A percentile compares a stretch with the other conserved stretches of the same genome.
Evolutionary conservation across 495 filamentous ascomycete species (phyloP).

Genomic region (Podospora pseudocomata): DNA sequence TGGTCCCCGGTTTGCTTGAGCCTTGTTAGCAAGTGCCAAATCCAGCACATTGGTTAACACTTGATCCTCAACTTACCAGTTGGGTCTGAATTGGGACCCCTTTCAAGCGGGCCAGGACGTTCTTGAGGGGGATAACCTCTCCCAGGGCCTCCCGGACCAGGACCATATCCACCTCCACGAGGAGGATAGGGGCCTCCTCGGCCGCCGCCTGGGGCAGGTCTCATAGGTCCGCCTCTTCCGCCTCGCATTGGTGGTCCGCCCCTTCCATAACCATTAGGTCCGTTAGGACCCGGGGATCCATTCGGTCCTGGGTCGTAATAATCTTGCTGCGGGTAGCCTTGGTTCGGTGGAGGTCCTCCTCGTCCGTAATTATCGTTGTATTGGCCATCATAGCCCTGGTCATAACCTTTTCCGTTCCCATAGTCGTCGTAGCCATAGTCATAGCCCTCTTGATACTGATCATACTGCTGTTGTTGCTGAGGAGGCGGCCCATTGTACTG

Average conservation of each 20-base stretch:
- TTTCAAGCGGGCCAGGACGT: slow-evolving; percentile 38
- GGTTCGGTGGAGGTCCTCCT: slow-evolving; percentile 45
- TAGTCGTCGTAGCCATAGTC: slow-evolving; percentile 51
- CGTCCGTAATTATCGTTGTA: slow-evolving; percentile 48
- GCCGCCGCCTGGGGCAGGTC: slow-evolving; percentile 32
- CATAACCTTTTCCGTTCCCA: slow-evolving; percentile 37
- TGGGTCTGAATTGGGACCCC: slow-evolving; percentile 31
- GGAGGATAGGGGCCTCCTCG: slow-evolving; percentile 36
- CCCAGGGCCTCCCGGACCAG: slow-evolving; percentile 31
- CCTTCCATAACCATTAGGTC: slow-evolving; percentile 33
- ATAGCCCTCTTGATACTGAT: slow-evolving; percentile 51
- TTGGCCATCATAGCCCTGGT: slow-evolving; percentile 42
- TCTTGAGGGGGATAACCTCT: slow-evolving; percentile 41
- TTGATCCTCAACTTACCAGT: slow-evolving; percentile 29
- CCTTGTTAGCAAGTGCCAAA: not conserved
- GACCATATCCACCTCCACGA: slow-evolving; percentile 31
- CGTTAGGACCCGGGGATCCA: slow-evolving; percentile 8
- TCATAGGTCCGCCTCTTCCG: slow-evolving; percentile 44
- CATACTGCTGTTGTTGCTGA: slow-evolving; percentile 46
- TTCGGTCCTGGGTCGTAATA: slow-evolving; percentile 43
- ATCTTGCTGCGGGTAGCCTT: slow-evolving; percentile 51
- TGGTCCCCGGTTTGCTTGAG: slow-evolving; percentile 36
- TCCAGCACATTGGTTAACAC: not conserved
- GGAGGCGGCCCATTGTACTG: slow-evolving; percentile 48
- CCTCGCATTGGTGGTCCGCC: slow-evolving; percentile 39